phyloP scores from a whole-genome alignment of 495 filamentous ascomycete genomes.

The Penicillium egyptiacum region DNA sequence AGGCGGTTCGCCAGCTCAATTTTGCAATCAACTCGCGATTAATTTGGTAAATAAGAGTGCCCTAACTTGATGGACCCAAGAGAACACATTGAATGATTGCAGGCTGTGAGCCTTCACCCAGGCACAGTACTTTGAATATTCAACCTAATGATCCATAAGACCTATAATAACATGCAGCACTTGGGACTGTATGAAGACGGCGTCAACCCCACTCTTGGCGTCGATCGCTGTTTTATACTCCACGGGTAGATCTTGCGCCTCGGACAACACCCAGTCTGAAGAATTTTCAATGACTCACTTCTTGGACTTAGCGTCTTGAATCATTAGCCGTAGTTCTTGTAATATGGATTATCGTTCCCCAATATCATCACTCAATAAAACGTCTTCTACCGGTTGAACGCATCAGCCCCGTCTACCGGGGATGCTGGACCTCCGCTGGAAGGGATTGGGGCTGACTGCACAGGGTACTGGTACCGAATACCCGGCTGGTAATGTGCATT shows the following conservation, averaged over 20 bases:
- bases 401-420: too few species aligned
- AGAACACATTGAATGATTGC: not conserved
- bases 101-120: not conserved
- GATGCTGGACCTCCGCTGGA: too few species aligned
- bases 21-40: not conserved
- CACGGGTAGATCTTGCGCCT: not conserved
- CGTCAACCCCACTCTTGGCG: conserved; percentile 7
- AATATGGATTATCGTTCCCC: too few species aligned
- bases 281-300: not conserved
- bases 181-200: not conserved
- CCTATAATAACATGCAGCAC: not conserved
- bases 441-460: too few species aligned
- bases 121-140: not conserved
- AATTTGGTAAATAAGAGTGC: not conserved
- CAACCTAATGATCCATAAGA: not conserved
- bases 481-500: too few species aligned
- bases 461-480: too few species aligned
- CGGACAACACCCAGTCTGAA: not conserved
- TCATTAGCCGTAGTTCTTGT: too few species aligned
- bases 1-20: not conserved
- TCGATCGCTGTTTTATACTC: not conserved
- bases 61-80: not conserved
- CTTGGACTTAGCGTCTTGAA: not conserved
- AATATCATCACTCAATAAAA: too few species aligned
- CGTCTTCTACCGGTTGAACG: too few species aligned